Percentiles rank a stretch among this genome's conserved stretches.
Conservation (phyloP, 208 protist genomes). For the Kentomonas sorsogonicus region DNA sequence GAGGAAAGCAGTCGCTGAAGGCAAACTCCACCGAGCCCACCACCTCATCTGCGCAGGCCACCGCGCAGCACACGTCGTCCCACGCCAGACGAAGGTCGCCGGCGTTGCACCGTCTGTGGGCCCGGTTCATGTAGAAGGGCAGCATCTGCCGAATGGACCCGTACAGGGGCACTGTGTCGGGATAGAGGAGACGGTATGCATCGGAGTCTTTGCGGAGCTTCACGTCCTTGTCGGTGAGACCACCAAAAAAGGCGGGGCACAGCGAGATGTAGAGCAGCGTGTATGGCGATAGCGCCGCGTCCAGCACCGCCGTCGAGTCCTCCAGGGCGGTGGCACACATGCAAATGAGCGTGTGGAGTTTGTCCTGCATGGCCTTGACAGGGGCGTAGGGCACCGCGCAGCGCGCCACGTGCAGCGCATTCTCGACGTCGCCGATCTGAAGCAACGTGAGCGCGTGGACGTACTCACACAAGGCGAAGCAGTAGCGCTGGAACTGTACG, state of each 20-base stretch:
- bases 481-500: constrained; percentile 15
- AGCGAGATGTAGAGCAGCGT: constrained; percentile 55
- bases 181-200: constrained; percentile 40
- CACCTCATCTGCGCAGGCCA: constrained; percentile 68
- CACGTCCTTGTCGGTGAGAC: constrained; percentile 19
- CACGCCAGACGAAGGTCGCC: no score
- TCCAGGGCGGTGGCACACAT: constrained; percentile 47
- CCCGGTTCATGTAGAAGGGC: constrained; percentile 63
- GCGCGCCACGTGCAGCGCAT: constrained; percentile 29
- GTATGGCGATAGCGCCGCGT: constrained; percentile 38
- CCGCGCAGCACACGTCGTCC: constrained; percentile 57
- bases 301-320: constrained; percentile 48
- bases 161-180: constrained; percentile 34
- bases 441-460: constrained; percentile 67
- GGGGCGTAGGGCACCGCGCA: constrained; percentile 14
- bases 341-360: constrained; percentile 37
- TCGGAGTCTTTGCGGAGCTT: no score
- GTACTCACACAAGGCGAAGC: constrained; percentile 47
- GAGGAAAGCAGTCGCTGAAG: constrained; percentile 66
- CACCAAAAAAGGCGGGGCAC: constrained; percentile 67
- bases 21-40: constrained; percentile 63
- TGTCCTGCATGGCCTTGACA: constrained; percentile 20
- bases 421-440: constrained; percentile 58
- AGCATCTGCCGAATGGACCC: constrained; percentile 49
- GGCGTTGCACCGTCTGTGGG: no score